Conservation (phyloP, 169 alveolate genomes). For the Plasmodium relictum region DNA sequence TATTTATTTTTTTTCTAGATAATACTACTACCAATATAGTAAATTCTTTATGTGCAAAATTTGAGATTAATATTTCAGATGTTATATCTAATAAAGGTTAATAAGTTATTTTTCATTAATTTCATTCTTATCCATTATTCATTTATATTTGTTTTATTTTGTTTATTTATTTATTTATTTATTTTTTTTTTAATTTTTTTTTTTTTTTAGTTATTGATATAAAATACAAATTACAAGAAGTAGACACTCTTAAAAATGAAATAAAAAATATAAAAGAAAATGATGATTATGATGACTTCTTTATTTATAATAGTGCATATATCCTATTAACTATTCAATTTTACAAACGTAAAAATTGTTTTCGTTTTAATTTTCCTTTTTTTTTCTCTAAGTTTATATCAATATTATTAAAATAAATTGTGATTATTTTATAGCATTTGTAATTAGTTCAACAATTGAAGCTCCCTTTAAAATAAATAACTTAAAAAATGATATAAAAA, state of each 20-base stretch:
- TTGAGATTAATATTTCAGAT: constrained; percentile 53
- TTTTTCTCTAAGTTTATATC: neutral
- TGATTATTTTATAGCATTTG: constrained; percentile 19
- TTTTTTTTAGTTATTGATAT: constrained; percentile 16
- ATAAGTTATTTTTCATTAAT: neutral
- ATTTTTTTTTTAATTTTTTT: neutral
- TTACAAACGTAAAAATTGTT: constrained; percentile 37
- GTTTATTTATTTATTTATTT: neutral
- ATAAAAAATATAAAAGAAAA: constrained; percentile 16
- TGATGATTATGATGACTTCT: constrained; percentile 4
- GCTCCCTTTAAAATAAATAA: constrained; percentile 4
- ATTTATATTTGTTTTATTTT: neutral
- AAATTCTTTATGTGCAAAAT: constrained; percentile 25
- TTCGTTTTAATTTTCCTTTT: no score
- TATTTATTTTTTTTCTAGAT: neutral
- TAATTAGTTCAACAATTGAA: constrained; percentile 19
- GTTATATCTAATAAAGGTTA: constrained; percentile 49
- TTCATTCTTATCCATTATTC: neutral
- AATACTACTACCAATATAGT: constrained; percentile 7
- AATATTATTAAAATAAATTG: no score
- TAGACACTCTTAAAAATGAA: constrained; percentile 24
- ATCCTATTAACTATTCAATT: constrained; percentile 44
- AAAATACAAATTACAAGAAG: constrained; percentile 20
- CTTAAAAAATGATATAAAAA: neutral
- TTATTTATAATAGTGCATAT: constrained; percentile 18